A percentile compares a stretch with the other conserved stretches of the same genome.
Conservation (phyloP, 2,329 filamentous ascomycete species). For the Knufia fluminis region DNA sequence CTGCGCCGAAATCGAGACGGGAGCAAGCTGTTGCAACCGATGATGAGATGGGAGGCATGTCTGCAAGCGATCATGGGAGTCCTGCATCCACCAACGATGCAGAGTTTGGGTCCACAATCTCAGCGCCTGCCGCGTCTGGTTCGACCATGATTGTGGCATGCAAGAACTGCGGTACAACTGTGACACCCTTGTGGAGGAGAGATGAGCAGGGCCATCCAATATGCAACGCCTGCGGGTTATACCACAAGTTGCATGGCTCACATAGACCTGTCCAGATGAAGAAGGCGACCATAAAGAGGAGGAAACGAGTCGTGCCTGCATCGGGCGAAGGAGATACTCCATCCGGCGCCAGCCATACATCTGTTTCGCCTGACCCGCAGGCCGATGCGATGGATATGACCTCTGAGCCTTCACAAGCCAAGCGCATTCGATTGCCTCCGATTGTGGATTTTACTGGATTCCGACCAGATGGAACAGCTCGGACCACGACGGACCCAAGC, state of each 20-base stretch:
- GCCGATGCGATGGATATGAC: conserved; percentile 4
- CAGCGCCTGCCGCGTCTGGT: conserved; percentile 10
- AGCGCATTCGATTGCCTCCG: conserved; percentile 30
- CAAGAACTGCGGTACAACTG: conserved; percentile 93
- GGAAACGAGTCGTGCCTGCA: conserved; percentile 87
- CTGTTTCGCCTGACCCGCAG: conserved; percentile 3
- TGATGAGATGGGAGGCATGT: conserved; percentile 12
- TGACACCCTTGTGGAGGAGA: conserved; percentile 89
- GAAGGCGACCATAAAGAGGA: conserved; percentile 89
- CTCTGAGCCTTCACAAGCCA: conserved; percentile 11
- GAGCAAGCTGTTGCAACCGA: conserved; percentile 24
- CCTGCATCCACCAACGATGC: conserved; percentile 12
- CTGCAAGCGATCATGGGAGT: conserved; percentile 22
- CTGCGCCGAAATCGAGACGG: conserved; percentile 13
- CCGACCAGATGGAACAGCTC: conserved; percentile 23
- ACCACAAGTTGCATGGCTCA: conserved; percentile 90
- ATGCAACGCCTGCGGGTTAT: conserved; percentile 94
- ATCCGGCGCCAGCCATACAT: conserved; percentile 26
- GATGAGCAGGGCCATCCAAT: conserved; percentile 94
- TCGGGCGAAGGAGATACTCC: conserved; percentile 35
- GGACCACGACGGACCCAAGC: conserved; percentile 28
- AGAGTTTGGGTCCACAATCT: conserved; percentile 7
- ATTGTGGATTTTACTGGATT: conserved; percentile 44
- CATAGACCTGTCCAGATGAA: conserved; percentile 98
- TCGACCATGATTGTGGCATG: conserved; percentile 68